Base-by-base conservation (phyloP, 345 rosid genomes). In the Lepidium didymum region DNA sequence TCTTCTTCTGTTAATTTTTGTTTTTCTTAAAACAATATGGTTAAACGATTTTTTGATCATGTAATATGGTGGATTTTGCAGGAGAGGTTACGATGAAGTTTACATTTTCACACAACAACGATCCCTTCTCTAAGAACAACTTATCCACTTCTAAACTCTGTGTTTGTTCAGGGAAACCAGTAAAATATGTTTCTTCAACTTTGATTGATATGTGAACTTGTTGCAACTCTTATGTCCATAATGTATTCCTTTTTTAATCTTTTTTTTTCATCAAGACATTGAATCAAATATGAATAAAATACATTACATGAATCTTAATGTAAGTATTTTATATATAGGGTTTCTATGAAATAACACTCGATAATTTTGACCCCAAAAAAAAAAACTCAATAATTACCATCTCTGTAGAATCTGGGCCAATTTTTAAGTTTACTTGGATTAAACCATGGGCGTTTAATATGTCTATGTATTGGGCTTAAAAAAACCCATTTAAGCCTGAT, bases 1-100 rank as follows among this genome's bases (percentile, higher is more conserved):
- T 51, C 19, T 45, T 21, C 12, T 36, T 33, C 0, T 35, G 36
- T 16, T 33, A 14, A 6, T 21, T 6, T 1, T n/a, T n/a, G n/a
- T 0, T 8, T 29, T 29, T 25, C 2, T 14, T 14, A 3, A 1
- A 25, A 6, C 31, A 21, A 44, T 73, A 12, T 29, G 29, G 14
- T 66, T 58, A 37, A 27, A 37, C 27, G 29, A 49, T 47, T 31
- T 3, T 47, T 19, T 40, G 64, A 49, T 50, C 6, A 33, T 44
- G 13, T 72, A 6, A 63, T 23, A 15, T 53, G 51, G 64, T 44
- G 14, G 52, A 18, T 38, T 45, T 7, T 75, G 84, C 81, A 90
- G 98, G 83, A 88, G 76, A 68, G 97, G 94, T 19, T 88, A 69
- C 14, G 96, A 93, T 51, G 96, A 90, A 70, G 97, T 86, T 53